Evolutionary conservation across 345 rosid genomes (phyloP).

Genomic region (Chamaenerion angustifolium): DNA sequence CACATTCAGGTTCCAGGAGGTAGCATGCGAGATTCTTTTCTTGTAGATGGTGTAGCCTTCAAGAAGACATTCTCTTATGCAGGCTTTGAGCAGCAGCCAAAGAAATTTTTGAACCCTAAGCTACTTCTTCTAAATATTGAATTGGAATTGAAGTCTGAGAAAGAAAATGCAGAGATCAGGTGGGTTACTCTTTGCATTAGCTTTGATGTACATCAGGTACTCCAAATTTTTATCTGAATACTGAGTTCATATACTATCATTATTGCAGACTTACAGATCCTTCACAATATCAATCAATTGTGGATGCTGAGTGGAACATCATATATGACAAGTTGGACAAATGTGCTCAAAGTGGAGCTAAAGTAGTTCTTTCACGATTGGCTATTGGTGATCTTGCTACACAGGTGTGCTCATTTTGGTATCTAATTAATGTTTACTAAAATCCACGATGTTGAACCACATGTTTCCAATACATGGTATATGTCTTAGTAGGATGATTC

Average conservation of each 20-base stretch:
- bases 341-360: constrained; percentile 87
- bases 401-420: constrained; percentile 36
- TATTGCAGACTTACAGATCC: constrained; percentile 80
- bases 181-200: constrained; percentile 10
- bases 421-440: neutral
- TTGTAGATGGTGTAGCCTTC: constrained; percentile 95
- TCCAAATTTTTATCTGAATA: neutral
- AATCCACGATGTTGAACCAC: neutral
- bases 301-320: constrained; percentile 99
- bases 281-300: constrained; percentile 91
- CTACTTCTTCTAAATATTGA: constrained; percentile 81
- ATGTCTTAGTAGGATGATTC: too few relatives aligned
- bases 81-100: constrained; percentile 98
- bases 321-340: constrained; percentile 96
- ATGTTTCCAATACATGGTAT: neutral
- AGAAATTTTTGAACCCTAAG: constrained; percentile 73
- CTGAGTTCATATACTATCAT: neutral
- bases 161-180: constrained; percentile 99
- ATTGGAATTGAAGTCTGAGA: constrained; percentile 93
- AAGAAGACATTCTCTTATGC: constrained; percentile 99
- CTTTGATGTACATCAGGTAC: neutral
- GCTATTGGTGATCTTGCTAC: constrained; percentile 99
- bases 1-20: constrained; percentile 84
- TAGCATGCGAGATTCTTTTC: constrained; percentile 88
- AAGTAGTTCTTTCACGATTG: constrained; percentile 90